Evolutionary conservation across 176 grass and related monocot species (phyloP), one percentile per base, ranked within the genome.

Genomic region (Phoenix roebelenii): DNA sequence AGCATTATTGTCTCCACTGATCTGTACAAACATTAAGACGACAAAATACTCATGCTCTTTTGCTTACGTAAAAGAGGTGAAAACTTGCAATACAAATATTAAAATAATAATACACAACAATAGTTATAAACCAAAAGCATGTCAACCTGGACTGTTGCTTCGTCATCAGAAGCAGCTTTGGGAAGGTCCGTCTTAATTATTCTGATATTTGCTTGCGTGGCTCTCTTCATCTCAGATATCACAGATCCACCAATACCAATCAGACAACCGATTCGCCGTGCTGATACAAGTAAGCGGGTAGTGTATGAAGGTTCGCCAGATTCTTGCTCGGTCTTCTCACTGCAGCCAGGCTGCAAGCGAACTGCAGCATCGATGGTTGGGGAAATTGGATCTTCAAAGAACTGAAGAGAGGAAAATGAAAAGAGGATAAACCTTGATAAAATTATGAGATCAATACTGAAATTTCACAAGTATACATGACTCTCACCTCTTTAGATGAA

Each of bases 201-300:
- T 5, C 87, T 84, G 48, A 98, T 92, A 35, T 85, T 92, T 81
- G 93, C 87, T 75, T 67, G 76, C 48, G 93, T 83, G 25, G 69
- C 58, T 67, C 84, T 92, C 57, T 88, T 72, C 70, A 98, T 98
- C 57, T 98, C 93, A 65, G 82, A 87, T 66, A 98, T 87, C 56
- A 85, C 92, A 22, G 84, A 88, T 54, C 93, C 93, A 76, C 84
- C 93, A 85, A 92, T 89, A 51, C 93, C 93, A 24, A 98, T 92
- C 52, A 98, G 70, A 58, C 93, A 98, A 28, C 93, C 88, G 63
- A 98, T 92, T 50, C 67, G 84, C 67, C 84, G 83, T 76, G 84
- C 92, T 22, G 93, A 78, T 23, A 98, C 93, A 61, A 98, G 72
- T 63, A 98, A 72, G 4, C 93, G 93, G 55, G 88, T 89, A 58